Evolutionary conservation across 1,284 basidiomycete species (phyloP).

Genomic region (Trichosporon sp.): DNA sequence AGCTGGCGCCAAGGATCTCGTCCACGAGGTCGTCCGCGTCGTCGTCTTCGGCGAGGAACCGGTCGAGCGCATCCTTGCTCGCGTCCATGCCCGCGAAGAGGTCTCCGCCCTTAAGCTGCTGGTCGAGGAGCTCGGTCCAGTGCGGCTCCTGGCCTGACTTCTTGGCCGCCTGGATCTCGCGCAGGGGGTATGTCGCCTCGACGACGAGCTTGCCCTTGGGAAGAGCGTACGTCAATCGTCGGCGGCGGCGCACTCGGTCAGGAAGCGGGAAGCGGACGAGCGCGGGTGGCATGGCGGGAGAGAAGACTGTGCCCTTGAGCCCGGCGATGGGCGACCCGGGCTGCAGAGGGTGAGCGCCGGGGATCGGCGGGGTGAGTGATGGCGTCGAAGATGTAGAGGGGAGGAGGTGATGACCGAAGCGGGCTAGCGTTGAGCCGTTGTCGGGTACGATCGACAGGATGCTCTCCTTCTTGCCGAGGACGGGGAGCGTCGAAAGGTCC

Average conservation of each 20-base stretch:
- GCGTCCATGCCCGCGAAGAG: background rate
- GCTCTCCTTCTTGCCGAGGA: background rate
- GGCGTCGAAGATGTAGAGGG: background rate
- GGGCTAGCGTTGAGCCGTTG: background rate
- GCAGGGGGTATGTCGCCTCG: conserved; percentile 9
- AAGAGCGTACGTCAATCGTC: conserved; percentile 15
- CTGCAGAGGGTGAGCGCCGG: conserved; percentile 3
- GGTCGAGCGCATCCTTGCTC: background rate
- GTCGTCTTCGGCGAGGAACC: background rate
- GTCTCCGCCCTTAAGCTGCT: conserved; percentile 1
- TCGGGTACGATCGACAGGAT: background rate
- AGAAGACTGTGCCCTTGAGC: conserved; percentile 10
- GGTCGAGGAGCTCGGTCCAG: conserved; percentile 8
- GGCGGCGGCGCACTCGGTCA: background rate
- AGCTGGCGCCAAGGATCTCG: conserved; percentile 8
- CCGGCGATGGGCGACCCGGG: background rate
- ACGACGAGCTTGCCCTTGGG: background rate
- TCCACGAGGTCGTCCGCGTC: conserved; percentile 1
- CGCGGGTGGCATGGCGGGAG: conserved; percentile 15
- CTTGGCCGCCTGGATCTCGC: background rate
- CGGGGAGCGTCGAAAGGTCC: background rate
- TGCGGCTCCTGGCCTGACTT: background rate
- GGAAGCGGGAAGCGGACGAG: conserved; percentile 17
- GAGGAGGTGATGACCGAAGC: conserved; percentile 13
- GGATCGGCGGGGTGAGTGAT: conserved; percentile 2